These are phyloP conservation scores for Rhodotorula sphaerocarpa DNA, from an alignment of 768 basidiomycete species.

Conservation along the genomic window DNA sequence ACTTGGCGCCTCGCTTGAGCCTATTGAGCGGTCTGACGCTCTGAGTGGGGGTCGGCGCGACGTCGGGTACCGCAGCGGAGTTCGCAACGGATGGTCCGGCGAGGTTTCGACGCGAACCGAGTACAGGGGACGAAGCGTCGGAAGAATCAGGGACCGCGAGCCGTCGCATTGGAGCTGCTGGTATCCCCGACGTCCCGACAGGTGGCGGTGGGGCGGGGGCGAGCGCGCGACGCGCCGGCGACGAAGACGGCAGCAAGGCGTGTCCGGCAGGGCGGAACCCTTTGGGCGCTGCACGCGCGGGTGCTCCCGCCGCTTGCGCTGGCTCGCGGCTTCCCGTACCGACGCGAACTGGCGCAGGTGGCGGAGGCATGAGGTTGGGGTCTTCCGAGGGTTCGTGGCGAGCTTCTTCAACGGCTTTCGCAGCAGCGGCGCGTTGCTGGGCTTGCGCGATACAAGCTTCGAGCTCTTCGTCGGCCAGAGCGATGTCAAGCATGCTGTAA, in stretches of 20 bases:
- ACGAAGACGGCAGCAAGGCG: not conserved
- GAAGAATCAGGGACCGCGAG: constrained; percentile 24
- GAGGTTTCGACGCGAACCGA: not conserved
- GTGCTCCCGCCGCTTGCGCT: no score
- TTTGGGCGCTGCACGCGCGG: not conserved
- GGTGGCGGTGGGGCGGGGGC: no score
- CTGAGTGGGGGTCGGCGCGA: no score
- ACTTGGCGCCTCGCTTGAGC: not conserved
- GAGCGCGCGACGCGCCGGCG: not conserved
- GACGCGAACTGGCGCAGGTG: not conserved
- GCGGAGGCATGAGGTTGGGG: not conserved
- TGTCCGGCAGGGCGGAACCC: not conserved
- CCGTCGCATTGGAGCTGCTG: constrained; percentile 17
- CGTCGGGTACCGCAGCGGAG: no score
- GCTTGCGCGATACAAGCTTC: not conserved
- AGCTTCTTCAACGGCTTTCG: not conserved
- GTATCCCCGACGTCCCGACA: no score
- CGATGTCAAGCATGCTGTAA: not conserved
- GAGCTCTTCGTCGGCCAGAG: constrained; percentile 1
- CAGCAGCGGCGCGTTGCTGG: not conserved
- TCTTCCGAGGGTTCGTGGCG: not conserved
- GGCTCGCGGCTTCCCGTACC: no score
- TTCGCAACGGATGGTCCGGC: no score
- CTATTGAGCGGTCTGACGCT: constrained; percentile 7
- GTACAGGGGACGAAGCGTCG: constrained; percentile 8